Base-by-base conservation (phyloP, 78 protist species). In the Dictyostelium brefeldianum region DNA sequence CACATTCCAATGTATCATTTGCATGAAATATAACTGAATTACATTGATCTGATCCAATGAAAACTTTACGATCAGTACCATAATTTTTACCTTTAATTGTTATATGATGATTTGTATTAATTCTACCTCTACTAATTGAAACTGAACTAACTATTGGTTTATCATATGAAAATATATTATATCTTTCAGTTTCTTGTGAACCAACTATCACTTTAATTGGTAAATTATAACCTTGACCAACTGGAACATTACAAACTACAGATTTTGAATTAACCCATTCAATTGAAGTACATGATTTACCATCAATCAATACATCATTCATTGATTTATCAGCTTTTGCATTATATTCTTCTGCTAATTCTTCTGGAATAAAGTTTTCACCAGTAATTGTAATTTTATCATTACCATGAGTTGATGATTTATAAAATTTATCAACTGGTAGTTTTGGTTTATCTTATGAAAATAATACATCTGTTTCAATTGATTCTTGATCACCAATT, bases 341-440 rank as follows among this genome's bases (percentile, higher is more conserved):
- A n/a, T 41, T 48, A 14, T 36, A n/a, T 7, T 20, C 3, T 47
- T 47, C 54, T 69, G 46, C 11, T 17, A 83, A 77, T 46, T 17
- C 48, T 46, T 74, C 5, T 70, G 90, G 90, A 31, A 83, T 78
- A n/a, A 83, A 83, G 27, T 83, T 83, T 8, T 5, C 15, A 29
- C 90, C 90, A 51, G 43, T 70, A 20, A 69, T 53, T 51, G 29
- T 65, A 53, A 82, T 51, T 4, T 1, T 29, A 25, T 22, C 29
- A 51, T 5, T 29, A 2, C 67, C 41, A 29, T 9, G 1, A 25
- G 81, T 77, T 51, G 81, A 22, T n/a, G 57, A n/a, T 29, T 46
- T 17, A 46, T 20, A 36, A 22, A 7, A 2, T 73, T 20, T 41
- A 46, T 3, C 8, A 41, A 4, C 43, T 18, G 9, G 43, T 25